Percentiles rank a stretch among this genome's conserved stretches.
Evolutionary conservation across 2,329 filamentous ascomycete species (phyloP).

Genomic region (Delphinella strobiligena): DNA sequence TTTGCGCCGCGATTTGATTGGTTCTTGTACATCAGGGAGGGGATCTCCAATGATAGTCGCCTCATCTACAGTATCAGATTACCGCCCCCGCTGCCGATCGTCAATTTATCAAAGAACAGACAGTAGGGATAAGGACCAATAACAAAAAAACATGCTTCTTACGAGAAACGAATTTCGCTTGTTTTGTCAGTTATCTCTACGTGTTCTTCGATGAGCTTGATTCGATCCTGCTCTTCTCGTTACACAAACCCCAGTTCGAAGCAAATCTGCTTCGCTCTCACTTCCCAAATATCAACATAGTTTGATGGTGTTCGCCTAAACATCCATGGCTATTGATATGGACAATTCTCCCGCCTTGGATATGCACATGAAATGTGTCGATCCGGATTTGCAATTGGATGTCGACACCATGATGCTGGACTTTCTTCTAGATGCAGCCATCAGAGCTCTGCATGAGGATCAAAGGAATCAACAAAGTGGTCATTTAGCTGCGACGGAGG

Average conservation of each 20-base stretch:
- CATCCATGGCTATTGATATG: too few species aligned
- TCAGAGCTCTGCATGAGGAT: slow-evolving; percentile 28
- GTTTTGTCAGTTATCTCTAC: too few species aligned
- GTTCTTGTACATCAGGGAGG: too few species aligned
- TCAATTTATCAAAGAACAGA: not conserved
- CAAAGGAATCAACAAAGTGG: not conserved
- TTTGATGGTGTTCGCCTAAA: too few species aligned
- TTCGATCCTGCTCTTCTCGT: not conserved
- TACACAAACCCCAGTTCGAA: too few species aligned
- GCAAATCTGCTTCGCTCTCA: too few species aligned
- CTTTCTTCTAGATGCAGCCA: slow-evolving; percentile 38
- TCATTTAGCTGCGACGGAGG: slow-evolving; percentile 10
- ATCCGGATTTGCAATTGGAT: slow-evolving; percentile 21
- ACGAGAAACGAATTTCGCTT: not conserved
- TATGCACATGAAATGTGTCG: slow-evolving; percentile 4
- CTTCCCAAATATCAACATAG: too few species aligned
- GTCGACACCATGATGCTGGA: slow-evolving; percentile 46
- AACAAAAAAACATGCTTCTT: not conserved
- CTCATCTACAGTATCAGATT: not conserved
- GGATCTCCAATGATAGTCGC: too few species aligned
- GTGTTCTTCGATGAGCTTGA: not conserved
- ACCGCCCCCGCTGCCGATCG: not conserved
- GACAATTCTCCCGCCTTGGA: not conserved
- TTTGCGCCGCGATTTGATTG: too few species aligned
- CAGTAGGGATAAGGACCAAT: too few species aligned